Percentiles rank a stretch among this genome's conserved stretches.
Evolutionary conservation across 352 stramenopile genomes (phyloP).

Genomic region (Blastocystis hominis): DNA sequence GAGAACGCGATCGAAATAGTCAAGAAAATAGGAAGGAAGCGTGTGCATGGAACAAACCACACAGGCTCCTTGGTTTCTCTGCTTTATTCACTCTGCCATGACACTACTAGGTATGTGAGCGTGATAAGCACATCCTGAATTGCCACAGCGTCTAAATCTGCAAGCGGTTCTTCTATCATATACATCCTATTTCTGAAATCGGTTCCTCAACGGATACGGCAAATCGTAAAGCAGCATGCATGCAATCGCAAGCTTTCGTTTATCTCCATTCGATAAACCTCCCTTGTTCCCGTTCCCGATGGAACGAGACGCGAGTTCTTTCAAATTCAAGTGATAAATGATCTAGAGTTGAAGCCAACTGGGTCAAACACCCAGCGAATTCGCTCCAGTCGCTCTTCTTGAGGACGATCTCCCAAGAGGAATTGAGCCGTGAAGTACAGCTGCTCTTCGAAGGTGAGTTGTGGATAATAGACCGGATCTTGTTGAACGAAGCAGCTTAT

Average conservation of each 20-base stretch:
- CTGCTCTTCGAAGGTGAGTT: neutral
- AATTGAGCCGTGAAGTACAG: conserved; percentile 3
- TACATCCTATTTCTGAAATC: neutral
- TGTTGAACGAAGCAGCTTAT: neutral
- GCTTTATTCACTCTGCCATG: too few relatives aligned
- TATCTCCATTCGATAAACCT: neutral
- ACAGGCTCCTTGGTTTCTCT: conserved; percentile 1
- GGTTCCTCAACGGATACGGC: neutral
- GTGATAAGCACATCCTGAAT: conserved; percentile 2
- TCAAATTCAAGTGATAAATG: neutral
- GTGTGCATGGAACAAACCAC: conserved; percentile 1
- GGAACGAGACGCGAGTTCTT: neutral
- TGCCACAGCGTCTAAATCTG: neutral
- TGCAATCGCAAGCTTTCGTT: neutral
- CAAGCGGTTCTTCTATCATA: neutral
- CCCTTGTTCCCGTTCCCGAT: neutral
- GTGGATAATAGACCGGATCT: neutral
- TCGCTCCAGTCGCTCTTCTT: neutral
- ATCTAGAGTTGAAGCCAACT: neutral
- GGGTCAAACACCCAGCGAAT: neutral
- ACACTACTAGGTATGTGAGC: neutral
- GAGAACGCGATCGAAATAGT: neutral
- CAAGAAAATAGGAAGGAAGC: neutral
- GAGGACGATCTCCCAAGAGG: neutral
- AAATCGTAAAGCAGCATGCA: neutral